These are phyloP conservation scores for Boechera stricta DNA, from an alignment of 345 rosid genomes.

Conservation along the genomic window DNA sequence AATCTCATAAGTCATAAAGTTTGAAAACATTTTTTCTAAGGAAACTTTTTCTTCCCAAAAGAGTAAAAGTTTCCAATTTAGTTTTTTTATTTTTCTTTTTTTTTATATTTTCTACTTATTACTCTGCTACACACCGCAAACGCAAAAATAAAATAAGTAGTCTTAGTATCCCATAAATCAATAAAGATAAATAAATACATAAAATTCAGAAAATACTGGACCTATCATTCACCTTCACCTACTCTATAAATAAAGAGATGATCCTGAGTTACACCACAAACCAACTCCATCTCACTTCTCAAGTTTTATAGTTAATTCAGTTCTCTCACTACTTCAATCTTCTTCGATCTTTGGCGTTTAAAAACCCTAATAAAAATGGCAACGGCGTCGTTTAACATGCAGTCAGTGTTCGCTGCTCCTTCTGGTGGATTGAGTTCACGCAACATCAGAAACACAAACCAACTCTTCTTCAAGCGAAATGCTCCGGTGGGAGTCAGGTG, in stretches of 20 bases:
- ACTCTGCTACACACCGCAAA: slow-evolving; percentile 3
- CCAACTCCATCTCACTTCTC: slow-evolving; percentile 19
- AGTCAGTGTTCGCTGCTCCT: slow-evolving; percentile 50
- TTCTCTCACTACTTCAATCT: slow-evolving; percentile 5
- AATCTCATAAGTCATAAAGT: background rate
- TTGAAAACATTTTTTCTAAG: background rate
- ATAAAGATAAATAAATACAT: slow-evolving; percentile 3
- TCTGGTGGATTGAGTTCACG: slow-evolving; percentile 27
- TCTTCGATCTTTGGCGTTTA: background rate
- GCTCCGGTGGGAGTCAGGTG: slow-evolving; percentile 47
- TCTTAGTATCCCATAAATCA: background rate
- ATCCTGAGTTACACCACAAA: slow-evolving; percentile 20
- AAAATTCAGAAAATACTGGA: slow-evolving; percentile 8
- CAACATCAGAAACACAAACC: slow-evolving; percentile 37
- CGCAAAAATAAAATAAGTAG: background rate
- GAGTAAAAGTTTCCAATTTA: background rate
- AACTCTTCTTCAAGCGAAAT: slow-evolving; percentile 39
- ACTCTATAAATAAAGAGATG: slow-evolving; percentile 31
- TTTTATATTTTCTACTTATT: background rate
- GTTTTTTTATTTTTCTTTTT: background rate
- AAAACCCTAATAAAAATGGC: slow-evolving; percentile 44
- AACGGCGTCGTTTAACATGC: slow-evolving; percentile 46
- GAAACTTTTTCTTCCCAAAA: background rate
- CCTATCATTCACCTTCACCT: slow-evolving; percentile 32
- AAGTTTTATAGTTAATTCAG: background rate